Conservation (phyloP, 2,329 filamentous ascomycete species). For the Botrytis deweyae region DNA sequence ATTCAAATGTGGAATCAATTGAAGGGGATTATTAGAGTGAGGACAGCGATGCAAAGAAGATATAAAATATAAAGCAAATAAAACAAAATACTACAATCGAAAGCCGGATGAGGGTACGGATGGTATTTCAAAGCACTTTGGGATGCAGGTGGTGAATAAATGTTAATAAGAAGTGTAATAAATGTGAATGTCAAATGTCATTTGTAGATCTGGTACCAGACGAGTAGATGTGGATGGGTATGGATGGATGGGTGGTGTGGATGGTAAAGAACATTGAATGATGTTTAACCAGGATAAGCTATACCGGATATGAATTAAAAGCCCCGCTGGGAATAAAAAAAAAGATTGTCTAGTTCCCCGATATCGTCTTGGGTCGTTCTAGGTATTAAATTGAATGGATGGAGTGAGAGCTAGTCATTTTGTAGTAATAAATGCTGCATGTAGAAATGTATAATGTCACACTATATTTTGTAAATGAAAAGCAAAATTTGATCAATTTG, state of each 20-base stretch:
- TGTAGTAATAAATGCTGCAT: background rate
- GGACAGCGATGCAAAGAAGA: background rate
- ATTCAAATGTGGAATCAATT: background rate
- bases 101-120: background rate
- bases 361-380: slow-evolving; percentile 5
- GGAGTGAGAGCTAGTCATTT: background rate
- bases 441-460: too few relatives aligned
- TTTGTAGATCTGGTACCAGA: background rate
- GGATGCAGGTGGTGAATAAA: background rate
- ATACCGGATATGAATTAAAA: background rate
- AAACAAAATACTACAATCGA: background rate
- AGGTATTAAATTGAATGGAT: background rate
- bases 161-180: background rate
- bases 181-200: slow-evolving; percentile 11
- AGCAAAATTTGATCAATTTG: too few relatives aligned
- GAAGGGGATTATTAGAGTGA: background rate
- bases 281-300: slow-evolving; percentile 13
- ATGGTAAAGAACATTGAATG: background rate
- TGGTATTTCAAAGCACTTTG: background rate
- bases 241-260: too few relatives aligned
- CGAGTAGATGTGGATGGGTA: background rate
- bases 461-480: background rate
- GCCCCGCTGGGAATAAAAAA: background rate
- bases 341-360: background rate
- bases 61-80: background rate